A percentile compares a stretch with the other conserved stretches of the same genome.
Evolutionary conservation across 2,329 filamentous ascomycete genomes (phyloP).

Genomic region (Clonostachys rhizophaga): DNA sequence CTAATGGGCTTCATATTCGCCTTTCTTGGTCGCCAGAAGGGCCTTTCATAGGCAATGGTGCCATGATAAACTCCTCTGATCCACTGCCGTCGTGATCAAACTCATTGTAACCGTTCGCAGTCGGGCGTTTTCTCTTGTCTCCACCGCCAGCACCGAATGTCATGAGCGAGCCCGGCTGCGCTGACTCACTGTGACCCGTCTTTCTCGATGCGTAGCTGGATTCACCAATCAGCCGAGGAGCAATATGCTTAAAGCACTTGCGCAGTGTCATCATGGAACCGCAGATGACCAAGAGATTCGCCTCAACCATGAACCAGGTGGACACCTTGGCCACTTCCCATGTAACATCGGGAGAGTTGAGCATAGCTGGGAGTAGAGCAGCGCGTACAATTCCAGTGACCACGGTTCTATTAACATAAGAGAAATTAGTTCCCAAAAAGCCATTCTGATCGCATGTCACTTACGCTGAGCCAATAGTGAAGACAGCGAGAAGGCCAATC

Average conservation of each 20-base stretch:
- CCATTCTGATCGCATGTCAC: constrained; percentile 1
- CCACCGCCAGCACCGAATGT: too few species aligned
- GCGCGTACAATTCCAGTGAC: constrained; percentile 23
- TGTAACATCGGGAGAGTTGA: not conserved
- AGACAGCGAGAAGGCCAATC: constrained; percentile 34
- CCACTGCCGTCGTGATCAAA: too few species aligned
- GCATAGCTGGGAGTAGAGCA: constrained; percentile 14
- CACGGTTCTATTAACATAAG: constrained; percentile 16
- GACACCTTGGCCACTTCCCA: not conserved
- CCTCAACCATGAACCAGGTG: constrained; percentile 18
- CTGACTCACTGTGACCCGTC: too few species aligned
- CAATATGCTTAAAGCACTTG: constrained; percentile 29
- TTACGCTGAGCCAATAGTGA: constrained; percentile 32
- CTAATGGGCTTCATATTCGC: too few species aligned
- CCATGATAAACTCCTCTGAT: too few species aligned
- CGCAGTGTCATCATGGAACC: constrained; percentile 31
- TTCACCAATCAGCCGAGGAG: constrained; percentile 17
- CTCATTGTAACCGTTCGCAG: too few species aligned
- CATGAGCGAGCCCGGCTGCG: too few species aligned
- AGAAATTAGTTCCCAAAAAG: not conserved
- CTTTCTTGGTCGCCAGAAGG: too few species aligned
- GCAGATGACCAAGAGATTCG: constrained; percentile 33
- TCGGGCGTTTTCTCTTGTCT: too few species aligned
- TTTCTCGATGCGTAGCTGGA: too few species aligned
- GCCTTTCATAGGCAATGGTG: too few species aligned